A percentile compares a stretch with the other conserved stretches of the same genome.
Evolutionary conservation across 176 grass and related monocot species (phyloP).

Genomic region (Eremochloa ophiuroides): DNA sequence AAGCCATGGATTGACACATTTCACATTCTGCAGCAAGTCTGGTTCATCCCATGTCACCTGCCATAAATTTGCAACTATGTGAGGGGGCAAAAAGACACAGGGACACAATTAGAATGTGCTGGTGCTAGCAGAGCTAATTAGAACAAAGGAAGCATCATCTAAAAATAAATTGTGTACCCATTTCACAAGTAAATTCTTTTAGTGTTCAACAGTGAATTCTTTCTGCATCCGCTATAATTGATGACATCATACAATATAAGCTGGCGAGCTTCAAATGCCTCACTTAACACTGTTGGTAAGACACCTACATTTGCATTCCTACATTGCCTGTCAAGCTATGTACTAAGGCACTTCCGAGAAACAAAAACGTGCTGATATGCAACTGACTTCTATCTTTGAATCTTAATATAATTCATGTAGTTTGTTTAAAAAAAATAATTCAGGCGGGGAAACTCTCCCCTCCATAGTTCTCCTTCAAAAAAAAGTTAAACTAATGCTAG

Average conservation of each 20-base stretch:
- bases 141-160: neutral
- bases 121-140: neutral
- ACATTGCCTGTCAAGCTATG: neutral
- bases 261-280: neutral
- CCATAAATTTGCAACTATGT: conserved; percentile 21
- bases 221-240: neutral
- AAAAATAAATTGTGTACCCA: neutral
- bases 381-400: too few relatives aligned
- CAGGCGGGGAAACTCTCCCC: too few relatives aligned
- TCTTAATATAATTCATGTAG: too few relatives aligned
- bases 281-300: neutral
- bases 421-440: too few relatives aligned
- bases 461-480: too few relatives aligned
- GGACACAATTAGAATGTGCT: neutral
- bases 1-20: conserved; percentile 70
- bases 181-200: neutral
- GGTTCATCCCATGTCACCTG: conserved; percentile 90
- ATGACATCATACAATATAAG: neutral
- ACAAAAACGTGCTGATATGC: neutral
- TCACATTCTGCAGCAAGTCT: conserved; percentile 78
- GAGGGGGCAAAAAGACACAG: neutral
- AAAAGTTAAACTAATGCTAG: neutral
- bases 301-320: neutral
- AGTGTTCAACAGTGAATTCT: neutral
- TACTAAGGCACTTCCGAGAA: neutral